Evolutionary conservation across 1,284 basidiomycete genomes (phyloP), one percentile per base, ranked within the genome.

Genomic region (Fereydounia khargensis): DNA sequence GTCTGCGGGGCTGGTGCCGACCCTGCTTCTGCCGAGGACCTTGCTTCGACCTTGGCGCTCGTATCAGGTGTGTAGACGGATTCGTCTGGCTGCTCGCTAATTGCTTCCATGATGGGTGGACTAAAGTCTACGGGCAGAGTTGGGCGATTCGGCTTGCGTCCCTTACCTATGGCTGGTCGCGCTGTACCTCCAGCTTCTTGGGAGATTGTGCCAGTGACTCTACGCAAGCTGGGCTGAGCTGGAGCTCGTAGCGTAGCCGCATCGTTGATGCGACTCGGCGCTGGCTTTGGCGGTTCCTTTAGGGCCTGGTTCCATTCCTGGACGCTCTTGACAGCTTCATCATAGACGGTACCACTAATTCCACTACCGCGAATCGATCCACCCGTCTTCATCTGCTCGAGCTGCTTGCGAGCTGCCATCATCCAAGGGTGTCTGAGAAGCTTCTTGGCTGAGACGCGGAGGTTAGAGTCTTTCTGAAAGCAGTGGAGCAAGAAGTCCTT

Each of bases 221-320:
- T 39, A 21, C 58, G 50, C 6, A 61, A 38, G 20, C 52, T 61
- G 31, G 52, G 45, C 19, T 61, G 52, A 32, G 48, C 47, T 10
- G 58, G 47, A 11, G 43, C 51, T 28, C 58, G 45, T 2, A 61
- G 27, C 4, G 58, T 61, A 2, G 55, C 58, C 4, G 58, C 36
- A 3, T 61, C 53, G 14, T 42, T 42, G 0, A 47, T 31, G 25
- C 58, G 52, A 5, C 42, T 39, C 0, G 34, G 40, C 11, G 47
- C 36, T 16, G 51, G 47, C 20, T 56, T 54, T 4, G 47, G 83
- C 64, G 74, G 90, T 87, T 91, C 79, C 86, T 91, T 70, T 44
- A 98, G 79, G 0, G 91, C 91, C 74, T 96, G 89, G 68, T 98
- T 98, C 92, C 92, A 98, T 76, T 96, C 89, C 77, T 95, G 91